These are phyloP conservation scores for Hypoxylon sp. DNA, from an alignment of 2,329 filamentous ascomycete species.

Conservation along the genomic window DNA sequence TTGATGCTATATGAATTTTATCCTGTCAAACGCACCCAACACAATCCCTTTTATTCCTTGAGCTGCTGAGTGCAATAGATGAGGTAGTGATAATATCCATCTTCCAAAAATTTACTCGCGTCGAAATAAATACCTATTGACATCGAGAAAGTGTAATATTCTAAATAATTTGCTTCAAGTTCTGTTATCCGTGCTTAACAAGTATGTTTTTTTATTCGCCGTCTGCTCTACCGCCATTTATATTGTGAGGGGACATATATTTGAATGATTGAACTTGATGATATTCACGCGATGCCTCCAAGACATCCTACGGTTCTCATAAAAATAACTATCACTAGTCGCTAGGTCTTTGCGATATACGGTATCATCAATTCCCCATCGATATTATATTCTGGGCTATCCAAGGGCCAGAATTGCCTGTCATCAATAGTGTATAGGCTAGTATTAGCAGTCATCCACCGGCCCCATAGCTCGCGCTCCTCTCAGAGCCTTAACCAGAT, in stretches of 20 bases:
- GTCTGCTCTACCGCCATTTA: background rate
- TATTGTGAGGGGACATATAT: background rate
- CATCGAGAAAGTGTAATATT: background rate
- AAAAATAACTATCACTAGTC: background rate
- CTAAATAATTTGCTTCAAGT: background rate
- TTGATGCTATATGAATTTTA: background rate
- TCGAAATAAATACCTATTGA: background rate
- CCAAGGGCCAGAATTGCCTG: background rate
- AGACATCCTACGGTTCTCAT: background rate
- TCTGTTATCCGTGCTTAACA: background rate
- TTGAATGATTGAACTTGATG: background rate
- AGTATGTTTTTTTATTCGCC: background rate
- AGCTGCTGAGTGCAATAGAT: background rate
- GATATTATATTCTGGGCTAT: background rate
- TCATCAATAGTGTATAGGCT: background rate
- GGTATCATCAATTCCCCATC: background rate
- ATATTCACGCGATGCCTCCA: background rate
- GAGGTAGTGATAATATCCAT: background rate
- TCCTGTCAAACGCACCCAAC: background rate
- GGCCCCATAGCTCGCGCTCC: constrained; percentile 32
- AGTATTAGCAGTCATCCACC: constrained; percentile 9
- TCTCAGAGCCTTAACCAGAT: constrained; percentile 39
- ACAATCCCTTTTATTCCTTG: background rate
- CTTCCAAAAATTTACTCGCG: background rate
- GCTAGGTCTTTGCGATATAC: background rate